phyloP scores from a whole-genome alignment of 306 rosid genomes.

The Glycine latifolia region DNA sequence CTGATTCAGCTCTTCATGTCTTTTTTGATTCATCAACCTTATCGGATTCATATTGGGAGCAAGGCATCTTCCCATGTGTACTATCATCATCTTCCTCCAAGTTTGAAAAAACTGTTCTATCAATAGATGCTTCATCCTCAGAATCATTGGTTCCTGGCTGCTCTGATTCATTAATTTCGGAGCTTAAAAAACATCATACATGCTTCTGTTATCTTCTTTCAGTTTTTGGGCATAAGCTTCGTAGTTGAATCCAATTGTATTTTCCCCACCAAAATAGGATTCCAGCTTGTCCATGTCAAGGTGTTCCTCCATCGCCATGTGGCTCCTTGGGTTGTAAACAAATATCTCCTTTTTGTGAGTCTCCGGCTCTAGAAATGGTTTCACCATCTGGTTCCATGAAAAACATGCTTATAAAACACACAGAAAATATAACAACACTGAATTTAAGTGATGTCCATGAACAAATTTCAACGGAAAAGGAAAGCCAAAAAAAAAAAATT shows the following conservation, averaged over 20 bases:
- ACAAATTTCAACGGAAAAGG: slow-evolving; percentile 14
- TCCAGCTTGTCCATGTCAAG: slow-evolving; percentile 71
- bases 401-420: slow-evolving; percentile 22
- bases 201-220: slow-evolving; percentile 69
- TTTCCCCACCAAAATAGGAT: slow-evolving; percentile 71
- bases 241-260: slow-evolving; percentile 50
- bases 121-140: slow-evolving; percentile 46
- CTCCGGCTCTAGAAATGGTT: slow-evolving; percentile 76
- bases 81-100: slow-evolving; percentile 37
- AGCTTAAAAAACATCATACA: slow-evolving; percentile 33
- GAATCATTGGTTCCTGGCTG: slow-evolving; percentile 48
- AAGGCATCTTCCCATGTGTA: slow-evolving; percentile 5
- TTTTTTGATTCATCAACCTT: slow-evolving; percentile 34
- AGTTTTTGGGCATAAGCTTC: slow-evolving; percentile 62
- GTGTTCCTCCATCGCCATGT: slow-evolving; percentile 66
- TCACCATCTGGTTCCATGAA: slow-evolving; percentile 66
- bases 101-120: slow-evolving; percentile 48
- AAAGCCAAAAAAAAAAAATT: background rate
- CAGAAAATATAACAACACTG: background rate
- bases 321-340: slow-evolving; percentile 69
- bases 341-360: slow-evolving; percentile 74
- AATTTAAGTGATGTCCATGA: slow-evolving; percentile 8
- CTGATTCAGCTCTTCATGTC: slow-evolving; percentile 21
- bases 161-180: slow-evolving; percentile 43
- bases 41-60: slow-evolving; percentile 38